Conservation (phyloP, 129 eudicot species). For the Flaveria robusta region DNA sequence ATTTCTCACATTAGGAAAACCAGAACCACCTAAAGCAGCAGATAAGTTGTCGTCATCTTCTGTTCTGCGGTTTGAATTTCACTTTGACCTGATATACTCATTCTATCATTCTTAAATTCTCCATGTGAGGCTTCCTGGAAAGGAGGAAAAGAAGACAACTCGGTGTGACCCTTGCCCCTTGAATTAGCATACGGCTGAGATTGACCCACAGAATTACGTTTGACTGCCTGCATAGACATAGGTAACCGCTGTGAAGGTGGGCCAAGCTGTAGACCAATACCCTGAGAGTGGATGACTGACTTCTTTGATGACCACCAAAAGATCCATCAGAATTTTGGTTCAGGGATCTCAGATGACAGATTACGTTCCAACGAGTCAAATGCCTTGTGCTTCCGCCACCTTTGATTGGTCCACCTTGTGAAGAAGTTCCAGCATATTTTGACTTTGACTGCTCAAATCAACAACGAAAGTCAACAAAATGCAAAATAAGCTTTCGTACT, state of each 20-base stretch:
- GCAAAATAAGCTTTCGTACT: neutral
- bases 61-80: slow-evolving; percentile 35
- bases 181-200: slow-evolving; percentile 39
- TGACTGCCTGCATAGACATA: slow-evolving; percentile 33
- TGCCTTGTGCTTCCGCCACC: slow-evolving; percentile 41
- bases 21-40: slow-evolving; percentile 44
- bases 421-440: slow-evolving; percentile 90
- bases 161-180: slow-evolving; percentile 47
- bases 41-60: slow-evolving; percentile 40
- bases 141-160: slow-evolving; percentile 41
- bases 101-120: no score
- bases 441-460: slow-evolving; percentile 63
- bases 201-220: slow-evolving; percentile 32
- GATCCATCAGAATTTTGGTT: slow-evolving; percentile 61
- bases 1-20: slow-evolving; percentile 46
- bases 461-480: slow-evolving; percentile 25
- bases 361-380: slow-evolving; percentile 45
- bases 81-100: slow-evolving; percentile 40
- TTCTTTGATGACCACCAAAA: slow-evolving; percentile 53
- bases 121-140: no score
- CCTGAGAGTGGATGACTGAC: slow-evolving; percentile 70
- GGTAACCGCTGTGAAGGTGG: slow-evolving; percentile 73
- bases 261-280: slow-evolving; percentile 83
- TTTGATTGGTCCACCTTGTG: slow-evolving; percentile 81
- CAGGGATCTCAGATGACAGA: slow-evolving; percentile 52